These are phyloP conservation scores for Ogataea angusta DNA, from an alignment of 805 yeast genomes.

Conservation along the genomic window DNA sequence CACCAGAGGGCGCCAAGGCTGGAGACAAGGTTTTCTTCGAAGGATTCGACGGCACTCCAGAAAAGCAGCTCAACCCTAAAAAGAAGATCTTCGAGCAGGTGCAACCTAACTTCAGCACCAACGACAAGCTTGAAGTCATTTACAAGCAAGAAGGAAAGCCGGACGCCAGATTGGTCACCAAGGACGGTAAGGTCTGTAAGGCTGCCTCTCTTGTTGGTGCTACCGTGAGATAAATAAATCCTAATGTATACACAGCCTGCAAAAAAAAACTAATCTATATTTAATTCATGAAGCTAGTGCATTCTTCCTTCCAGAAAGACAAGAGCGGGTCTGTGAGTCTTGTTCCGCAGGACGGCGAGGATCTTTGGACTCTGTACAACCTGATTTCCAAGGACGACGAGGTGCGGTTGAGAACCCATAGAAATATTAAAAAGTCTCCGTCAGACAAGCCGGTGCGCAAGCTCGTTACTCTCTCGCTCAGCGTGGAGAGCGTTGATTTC, in stretches of 20 bases:
- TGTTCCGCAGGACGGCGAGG: slow-evolving; percentile 85
- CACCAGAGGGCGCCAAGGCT: slow-evolving; percentile 88
- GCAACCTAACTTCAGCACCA: slow-evolving; percentile 89
- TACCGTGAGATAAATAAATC: slow-evolving; percentile 51
- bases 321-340: slow-evolving; percentile 63
- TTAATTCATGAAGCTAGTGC: slow-evolving; percentile 50
- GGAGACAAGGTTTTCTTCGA: slow-evolving; percentile 97
- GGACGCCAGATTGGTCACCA: slow-evolving; percentile 70
- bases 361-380: slow-evolving; percentile 84
- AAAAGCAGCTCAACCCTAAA: slow-evolving; percentile 92
- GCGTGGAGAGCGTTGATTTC: slow-evolving; percentile 70
- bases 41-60: slow-evolving; percentile 85
- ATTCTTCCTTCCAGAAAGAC: slow-evolving; percentile 52
- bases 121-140: slow-evolving; percentile 69
- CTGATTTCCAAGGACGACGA: slow-evolving; percentile 74
- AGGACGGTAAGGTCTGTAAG: slow-evolving; percentile 73
- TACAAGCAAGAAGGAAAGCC: slow-evolving; percentile 78
- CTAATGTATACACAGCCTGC: slow-evolving; percentile 24
- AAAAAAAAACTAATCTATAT: neutral
- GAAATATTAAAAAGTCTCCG: slow-evolving; percentile 50
- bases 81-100: slow-evolving; percentile 96
- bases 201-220: slow-evolving; percentile 72
- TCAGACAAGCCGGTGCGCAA: slow-evolving; percentile 42
- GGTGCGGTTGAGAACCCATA: slow-evolving; percentile 61
- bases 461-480: slow-evolving; percentile 55